Evolutionary conservation across 805 yeast species (phyloP).

Genomic region (Candida caryicola): DNA sequence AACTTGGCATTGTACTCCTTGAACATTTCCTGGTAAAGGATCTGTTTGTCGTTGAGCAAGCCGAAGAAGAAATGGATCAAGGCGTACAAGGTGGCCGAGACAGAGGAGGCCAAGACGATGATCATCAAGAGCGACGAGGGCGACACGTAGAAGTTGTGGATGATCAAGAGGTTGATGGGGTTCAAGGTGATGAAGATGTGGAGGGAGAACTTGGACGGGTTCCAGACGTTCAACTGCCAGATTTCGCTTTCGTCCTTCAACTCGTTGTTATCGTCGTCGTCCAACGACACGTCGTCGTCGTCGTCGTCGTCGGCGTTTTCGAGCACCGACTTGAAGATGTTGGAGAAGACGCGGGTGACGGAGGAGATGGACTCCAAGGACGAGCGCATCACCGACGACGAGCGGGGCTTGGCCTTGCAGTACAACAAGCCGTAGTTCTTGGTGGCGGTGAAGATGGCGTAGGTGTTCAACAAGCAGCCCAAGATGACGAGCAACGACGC

Average conservation of each 20-base stretch:
- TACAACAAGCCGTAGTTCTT: conserved; percentile 34
- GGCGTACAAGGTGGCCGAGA: conserved; percentile 25
- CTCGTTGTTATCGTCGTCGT: conserved; percentile 9
- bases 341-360: conserved; percentile 4
- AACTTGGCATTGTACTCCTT: conserved; percentile 62
- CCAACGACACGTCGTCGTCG: conserved; percentile 12
- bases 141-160: conserved; percentile 25
- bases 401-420: conserved; percentile 23
- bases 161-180: conserved; percentile 49
- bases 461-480: conserved; percentile 8
- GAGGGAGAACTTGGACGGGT: conserved; percentile 58
- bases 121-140: conserved; percentile 7
- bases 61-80: conserved; percentile 46
- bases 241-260: conserved; percentile 27
- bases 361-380: conserved; percentile 9
- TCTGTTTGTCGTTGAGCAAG: conserved; percentile 55
- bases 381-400: conserved; percentile 19
- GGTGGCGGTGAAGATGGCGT: conserved; percentile 15
- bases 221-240: conserved; percentile 66
- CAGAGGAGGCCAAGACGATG: conserved; percentile 18
- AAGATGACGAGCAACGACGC: conserved; percentile 8
- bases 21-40: conserved; percentile 57
- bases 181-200: conserved; percentile 53
- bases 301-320: conserved; percentile 16
- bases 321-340: conserved; percentile 1